Percentiles rank a stretch among this genome's conserved stretches.
phyloP scores from a whole-genome alignment of 768 basidiomycete species.

The Galerina sulciceps region DNA sequence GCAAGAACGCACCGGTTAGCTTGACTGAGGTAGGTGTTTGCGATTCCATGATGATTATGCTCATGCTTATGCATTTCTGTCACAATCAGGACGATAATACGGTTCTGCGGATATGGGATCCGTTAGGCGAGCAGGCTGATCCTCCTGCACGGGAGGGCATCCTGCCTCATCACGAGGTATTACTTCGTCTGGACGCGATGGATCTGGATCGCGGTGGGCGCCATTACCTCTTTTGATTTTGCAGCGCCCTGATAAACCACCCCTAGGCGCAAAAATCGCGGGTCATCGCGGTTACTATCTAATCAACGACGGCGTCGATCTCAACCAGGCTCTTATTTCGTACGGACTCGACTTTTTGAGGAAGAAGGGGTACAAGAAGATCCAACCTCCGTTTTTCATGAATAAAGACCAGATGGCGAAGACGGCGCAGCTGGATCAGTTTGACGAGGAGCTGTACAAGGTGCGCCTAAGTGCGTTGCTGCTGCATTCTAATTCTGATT shows the following conservation, averaged over 20 bases:
- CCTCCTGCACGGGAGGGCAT: conserved; percentile 76
- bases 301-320: conserved; percentile 92
- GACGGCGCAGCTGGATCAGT: conserved; percentile 97
- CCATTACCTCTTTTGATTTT: not conserved
- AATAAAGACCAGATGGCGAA: conserved; percentile 97
- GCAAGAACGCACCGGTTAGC: conserved; percentile 83
- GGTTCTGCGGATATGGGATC: conserved; percentile 84
- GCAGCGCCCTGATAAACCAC: not conserved
- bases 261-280: conserved; percentile 84
- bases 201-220: conserved; percentile 91
- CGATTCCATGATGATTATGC: not conserved
- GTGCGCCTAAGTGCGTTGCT: conserved; percentile 34
- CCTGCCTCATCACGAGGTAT: conserved; percentile 97
- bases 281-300: conserved; percentile 98
- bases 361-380: conserved; percentile 83
- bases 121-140: conserved; percentile 72
- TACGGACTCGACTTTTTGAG: conserved; percentile 95
- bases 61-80: not conserved
- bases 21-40: conserved; percentile 73
- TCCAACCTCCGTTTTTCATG: conserved; percentile 98
- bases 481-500: not conserved
- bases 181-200: conserved; percentile 92
- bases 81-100: conserved; percentile 83
- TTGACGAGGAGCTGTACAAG: conserved; percentile 99
- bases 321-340: conserved; percentile 94